phyloP scores from a whole-genome alignment of 805 yeast genomes.

The Candida arabinofermentans region DNA sequence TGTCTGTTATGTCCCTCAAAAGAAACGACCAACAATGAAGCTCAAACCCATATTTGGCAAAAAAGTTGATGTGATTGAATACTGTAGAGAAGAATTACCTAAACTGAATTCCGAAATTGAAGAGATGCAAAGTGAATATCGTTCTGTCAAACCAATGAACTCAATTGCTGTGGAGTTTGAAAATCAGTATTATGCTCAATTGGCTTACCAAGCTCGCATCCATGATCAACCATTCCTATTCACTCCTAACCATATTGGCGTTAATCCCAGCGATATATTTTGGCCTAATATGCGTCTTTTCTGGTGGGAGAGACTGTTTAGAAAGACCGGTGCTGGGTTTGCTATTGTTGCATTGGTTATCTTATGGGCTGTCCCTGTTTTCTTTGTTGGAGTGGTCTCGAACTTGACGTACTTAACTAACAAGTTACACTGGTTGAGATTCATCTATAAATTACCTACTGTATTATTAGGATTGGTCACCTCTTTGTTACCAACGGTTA shows the following conservation, averaged over 20 bases:
- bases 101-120: constrained; percentile 52
- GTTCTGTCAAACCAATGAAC: constrained; percentile 59
- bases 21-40: constrained; percentile 63
- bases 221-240: constrained; percentile 66
- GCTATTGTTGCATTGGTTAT: constrained; percentile 53
- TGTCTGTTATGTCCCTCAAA: constrained; percentile 54
- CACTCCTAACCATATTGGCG: constrained; percentile 57
- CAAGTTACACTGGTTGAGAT: constrained; percentile 49
- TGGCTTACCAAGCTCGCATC: constrained; percentile 59
- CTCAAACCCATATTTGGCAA: constrained; percentile 40
- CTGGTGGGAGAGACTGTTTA: constrained; percentile 72
- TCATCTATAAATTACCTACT: constrained; percentile 53
- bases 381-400: constrained; percentile 72
- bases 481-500: constrained; percentile 63
- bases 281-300: constrained; percentile 74
- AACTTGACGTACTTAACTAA: constrained; percentile 61
- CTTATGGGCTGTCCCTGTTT: constrained; percentile 76
- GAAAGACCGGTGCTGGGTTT: constrained; percentile 48
- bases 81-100: constrained; percentile 55
- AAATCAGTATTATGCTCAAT: constrained; percentile 69
- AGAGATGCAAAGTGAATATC: constrained; percentile 48
- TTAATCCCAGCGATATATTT: constrained; percentile 57
- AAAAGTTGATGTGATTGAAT: constrained; percentile 60
- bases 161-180: constrained; percentile 78
- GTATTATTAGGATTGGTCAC: constrained; percentile 59